Evolutionary conservation across 2,329 filamentous ascomycete genomes (phyloP).

Genomic region (Calonectria crousiana): DNA sequence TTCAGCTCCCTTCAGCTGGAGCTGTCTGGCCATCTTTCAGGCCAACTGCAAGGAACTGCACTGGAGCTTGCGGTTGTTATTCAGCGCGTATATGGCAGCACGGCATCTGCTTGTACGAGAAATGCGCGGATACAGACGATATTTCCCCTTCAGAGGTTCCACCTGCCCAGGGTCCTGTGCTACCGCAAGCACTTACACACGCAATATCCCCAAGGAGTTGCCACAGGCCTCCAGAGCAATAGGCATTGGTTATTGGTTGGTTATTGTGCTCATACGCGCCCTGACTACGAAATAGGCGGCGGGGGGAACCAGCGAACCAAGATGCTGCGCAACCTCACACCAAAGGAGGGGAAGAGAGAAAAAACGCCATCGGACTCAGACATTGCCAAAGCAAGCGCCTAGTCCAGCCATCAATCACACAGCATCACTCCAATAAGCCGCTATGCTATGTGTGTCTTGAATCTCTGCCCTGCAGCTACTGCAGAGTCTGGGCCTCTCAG

Average conservation of each 20-base stretch:
- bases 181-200: background rate
- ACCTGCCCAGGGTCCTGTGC: background rate
- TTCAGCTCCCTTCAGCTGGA: background rate
- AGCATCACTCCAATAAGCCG: background rate
- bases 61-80: background rate
- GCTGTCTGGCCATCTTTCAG: background rate
- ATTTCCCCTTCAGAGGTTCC: background rate
- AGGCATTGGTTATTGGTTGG: background rate
- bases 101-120: background rate
- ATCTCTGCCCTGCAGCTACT: background rate
- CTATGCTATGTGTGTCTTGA: background rate
- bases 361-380: constrained; percentile 3
- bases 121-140: background rate
- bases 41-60: background rate
- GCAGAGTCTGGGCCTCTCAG: background rate
- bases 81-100: background rate
- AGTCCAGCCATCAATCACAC: constrained; percentile 6
- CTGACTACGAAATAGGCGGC: background rate
- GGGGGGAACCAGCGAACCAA: background rate
- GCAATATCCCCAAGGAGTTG: background rate
- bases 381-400: background rate
- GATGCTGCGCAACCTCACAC: background rate
- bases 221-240: background rate
- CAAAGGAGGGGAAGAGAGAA: background rate
- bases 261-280: background rate